These are phyloP conservation scores for Diutina siamensis DNA, from an alignment of 1,139 yeast species.

Conservation along the genomic window DNA sequence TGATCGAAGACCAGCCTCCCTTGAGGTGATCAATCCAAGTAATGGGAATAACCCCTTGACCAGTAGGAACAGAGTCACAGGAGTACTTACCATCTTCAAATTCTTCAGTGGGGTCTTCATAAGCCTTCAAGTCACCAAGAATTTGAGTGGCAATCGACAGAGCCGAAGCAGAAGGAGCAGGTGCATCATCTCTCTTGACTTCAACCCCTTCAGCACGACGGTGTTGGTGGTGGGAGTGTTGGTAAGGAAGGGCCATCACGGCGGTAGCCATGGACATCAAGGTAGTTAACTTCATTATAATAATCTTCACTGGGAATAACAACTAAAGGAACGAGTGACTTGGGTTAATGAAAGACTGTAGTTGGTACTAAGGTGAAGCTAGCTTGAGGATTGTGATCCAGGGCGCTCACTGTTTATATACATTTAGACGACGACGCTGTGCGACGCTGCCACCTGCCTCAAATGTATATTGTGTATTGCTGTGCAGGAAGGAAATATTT, in stretches of 20 bases:
- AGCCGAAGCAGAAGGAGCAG: background rate
- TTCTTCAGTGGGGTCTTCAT: constrained; percentile 37
- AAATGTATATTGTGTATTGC: background rate
- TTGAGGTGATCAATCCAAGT: constrained; percentile 33
- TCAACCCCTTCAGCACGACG: background rate
- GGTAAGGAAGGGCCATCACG: constrained; percentile 2
- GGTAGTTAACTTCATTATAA: constrained; percentile 1
- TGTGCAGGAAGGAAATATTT: background rate
- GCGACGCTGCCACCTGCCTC: background rate
- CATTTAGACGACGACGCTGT: constrained; percentile 3
- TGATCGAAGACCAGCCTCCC: constrained; percentile 91
- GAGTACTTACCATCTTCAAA: constrained; percentile 74
- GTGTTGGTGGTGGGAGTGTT: constrained; percentile 5
- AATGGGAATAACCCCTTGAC: constrained; percentile 66
- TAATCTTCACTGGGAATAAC: background rate
- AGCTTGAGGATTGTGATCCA: background rate
- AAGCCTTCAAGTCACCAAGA: constrained; percentile 46
- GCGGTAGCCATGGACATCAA: background rate
- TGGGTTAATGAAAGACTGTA: constrained; percentile 4
- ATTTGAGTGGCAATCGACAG: constrained; percentile 10
- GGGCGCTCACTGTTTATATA: constrained; percentile 3
- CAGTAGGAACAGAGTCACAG: constrained; percentile 77
- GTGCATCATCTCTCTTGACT: background rate
- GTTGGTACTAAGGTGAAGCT: constrained; percentile 3
- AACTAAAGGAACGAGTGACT: constrained; percentile 1